These are phyloP conservation scores for Pelargonium cotyledonis DNA, from an alignment of 441 rosid genomes.

Conservation along the genomic window DNA sequence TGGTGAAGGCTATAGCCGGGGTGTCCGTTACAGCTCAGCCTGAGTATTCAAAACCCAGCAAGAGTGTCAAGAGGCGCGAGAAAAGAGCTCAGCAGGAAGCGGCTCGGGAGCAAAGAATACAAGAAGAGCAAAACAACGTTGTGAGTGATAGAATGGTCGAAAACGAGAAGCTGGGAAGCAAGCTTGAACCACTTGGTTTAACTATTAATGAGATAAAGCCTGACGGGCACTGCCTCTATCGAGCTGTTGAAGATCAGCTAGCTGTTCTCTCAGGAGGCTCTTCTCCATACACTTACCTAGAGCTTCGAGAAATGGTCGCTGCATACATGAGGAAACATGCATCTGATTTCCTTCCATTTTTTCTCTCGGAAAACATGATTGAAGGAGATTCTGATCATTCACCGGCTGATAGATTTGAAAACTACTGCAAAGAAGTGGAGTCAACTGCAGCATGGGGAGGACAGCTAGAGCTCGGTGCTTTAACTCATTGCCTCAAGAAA, in stretches of 20 bases:
- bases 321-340: slow-evolving; percentile 65
- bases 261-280: slow-evolving; percentile 52
- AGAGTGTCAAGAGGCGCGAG: slow-evolving; percentile 66
- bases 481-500: slow-evolving; percentile 63
- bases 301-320: slow-evolving; percentile 75
- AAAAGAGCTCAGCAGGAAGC: slow-evolving; percentile 90
- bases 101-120: slow-evolving; percentile 76
- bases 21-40: slow-evolving; percentile 52
- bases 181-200: slow-evolving; percentile 70
- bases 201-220: slow-evolving; percentile 67
- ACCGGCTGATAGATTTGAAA: slow-evolving; percentile 56
- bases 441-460: slow-evolving; percentile 91
- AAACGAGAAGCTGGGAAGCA: slow-evolving; percentile 52
- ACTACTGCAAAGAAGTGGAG: slow-evolving; percentile 73
- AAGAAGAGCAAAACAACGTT: slow-evolving; percentile 72
- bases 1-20: slow-evolving; percentile 85
- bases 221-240: slow-evolving; percentile 85
- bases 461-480: slow-evolving; percentile 76
- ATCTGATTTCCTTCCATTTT: slow-evolving; percentile 53
- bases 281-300: slow-evolving; percentile 55
- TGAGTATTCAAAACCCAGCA: slow-evolving; percentile 62
- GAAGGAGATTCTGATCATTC: slow-evolving; percentile 35
- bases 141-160: slow-evolving; percentile 63
- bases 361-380: slow-evolving; percentile 44
- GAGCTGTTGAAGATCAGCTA: slow-evolving; percentile 83